A percentile compares a stretch with the other conserved stretches of the same genome.
Conservation (phyloP, 495 filamentous ascomycete species). For the Penicillium cosmopolitanum region DNA sequence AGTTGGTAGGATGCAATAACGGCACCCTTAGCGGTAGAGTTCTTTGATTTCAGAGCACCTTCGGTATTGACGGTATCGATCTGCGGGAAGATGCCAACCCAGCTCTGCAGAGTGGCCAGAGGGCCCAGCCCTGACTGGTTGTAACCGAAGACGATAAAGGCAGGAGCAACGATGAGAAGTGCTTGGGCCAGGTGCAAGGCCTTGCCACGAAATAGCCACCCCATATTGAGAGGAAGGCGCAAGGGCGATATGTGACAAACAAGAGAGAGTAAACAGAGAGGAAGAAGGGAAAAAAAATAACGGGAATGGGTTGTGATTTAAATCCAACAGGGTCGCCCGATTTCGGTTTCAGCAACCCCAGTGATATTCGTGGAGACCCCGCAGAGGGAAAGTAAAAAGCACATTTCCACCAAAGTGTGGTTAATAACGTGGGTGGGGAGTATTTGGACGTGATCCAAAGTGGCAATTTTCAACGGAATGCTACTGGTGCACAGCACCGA, state of each 20-base stretch:
- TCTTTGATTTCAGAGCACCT: conserved; percentile 25
- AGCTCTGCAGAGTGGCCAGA: conserved; percentile 32
- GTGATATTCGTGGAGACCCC: conserved; percentile 9
- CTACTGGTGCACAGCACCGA: conserved; percentile 4
- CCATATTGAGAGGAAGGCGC: not conserved
- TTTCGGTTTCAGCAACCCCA: conserved; percentile 5
- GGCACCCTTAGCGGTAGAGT: conserved; percentile 41
- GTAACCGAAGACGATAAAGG: conserved; percentile 41
- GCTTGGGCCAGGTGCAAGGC: conserved; percentile 31
- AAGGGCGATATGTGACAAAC: not conserved
- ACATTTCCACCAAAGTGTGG: not conserved
- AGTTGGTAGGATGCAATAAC: conserved; percentile 48
- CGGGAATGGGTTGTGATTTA: not conserved
- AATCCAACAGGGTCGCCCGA: not conserved
- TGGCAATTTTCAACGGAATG: not conserved
- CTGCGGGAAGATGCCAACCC: conserved; percentile 34
- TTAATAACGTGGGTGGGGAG: conserved; percentile 5
- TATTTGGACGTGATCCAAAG: not conserved
- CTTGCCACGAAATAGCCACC: conserved; percentile 17
- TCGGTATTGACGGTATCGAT: conserved; percentile 40
- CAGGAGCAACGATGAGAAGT: conserved; percentile 41
- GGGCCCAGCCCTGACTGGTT: conserved; percentile 37
- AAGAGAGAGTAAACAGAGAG: not conserved
- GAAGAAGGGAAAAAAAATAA: not conserved
- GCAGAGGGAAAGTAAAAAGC: not conserved